Evolutionary conservation across 768 basidiomycete genomes (phyloP).

Genomic region (Leccinum boreale): DNA sequence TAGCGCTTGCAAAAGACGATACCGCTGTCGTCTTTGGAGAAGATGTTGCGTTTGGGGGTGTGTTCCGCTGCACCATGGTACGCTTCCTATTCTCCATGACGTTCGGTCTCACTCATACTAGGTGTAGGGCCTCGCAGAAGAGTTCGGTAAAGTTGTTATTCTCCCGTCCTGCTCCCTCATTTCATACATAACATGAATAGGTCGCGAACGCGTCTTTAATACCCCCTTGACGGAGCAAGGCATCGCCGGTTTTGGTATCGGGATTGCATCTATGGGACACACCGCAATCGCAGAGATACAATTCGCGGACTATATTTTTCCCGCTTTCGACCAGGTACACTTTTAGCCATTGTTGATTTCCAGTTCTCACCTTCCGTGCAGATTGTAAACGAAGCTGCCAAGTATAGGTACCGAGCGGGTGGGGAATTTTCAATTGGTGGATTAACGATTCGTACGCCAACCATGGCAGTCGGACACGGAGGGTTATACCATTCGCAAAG

Average conservation of each 20-base stretch:
- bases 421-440: slow-evolving; percentile 80
- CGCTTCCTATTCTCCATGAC: slow-evolving; percentile 20
- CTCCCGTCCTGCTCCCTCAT: background rate
- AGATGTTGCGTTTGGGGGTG: slow-evolving; percentile 91
- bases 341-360: background rate
- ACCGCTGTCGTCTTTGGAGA: slow-evolving; percentile 88
- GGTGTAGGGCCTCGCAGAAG: slow-evolving; percentile 79
- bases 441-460: slow-evolving; percentile 79
- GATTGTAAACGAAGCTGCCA: slow-evolving; percentile 95
- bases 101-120: background rate
- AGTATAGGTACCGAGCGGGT: slow-evolving; percentile 86
- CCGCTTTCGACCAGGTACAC: slow-evolving; percentile 88
- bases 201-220: slow-evolving; percentile 91
- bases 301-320: slow-evolving; percentile 88
- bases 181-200: slow-evolving; percentile 36
- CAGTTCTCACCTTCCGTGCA: slow-evolving; percentile 27
- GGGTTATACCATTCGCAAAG: slow-evolving; percentile 94
- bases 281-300: slow-evolving; percentile 94
- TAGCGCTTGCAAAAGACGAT: slow-evolving; percentile 81
- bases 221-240: slow-evolving; percentile 92
- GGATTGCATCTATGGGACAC: slow-evolving; percentile 88
- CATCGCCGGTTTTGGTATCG: slow-evolving; percentile 93
- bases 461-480: slow-evolving; percentile 92
- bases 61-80: slow-evolving; percentile 92
- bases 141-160: slow-evolving; percentile 62